Evolutionary conservation across 805 yeast species (phyloP), one percentile per base, ranked within the genome.

Genomic region (Hanseniaspora mollemarum): DNA sequence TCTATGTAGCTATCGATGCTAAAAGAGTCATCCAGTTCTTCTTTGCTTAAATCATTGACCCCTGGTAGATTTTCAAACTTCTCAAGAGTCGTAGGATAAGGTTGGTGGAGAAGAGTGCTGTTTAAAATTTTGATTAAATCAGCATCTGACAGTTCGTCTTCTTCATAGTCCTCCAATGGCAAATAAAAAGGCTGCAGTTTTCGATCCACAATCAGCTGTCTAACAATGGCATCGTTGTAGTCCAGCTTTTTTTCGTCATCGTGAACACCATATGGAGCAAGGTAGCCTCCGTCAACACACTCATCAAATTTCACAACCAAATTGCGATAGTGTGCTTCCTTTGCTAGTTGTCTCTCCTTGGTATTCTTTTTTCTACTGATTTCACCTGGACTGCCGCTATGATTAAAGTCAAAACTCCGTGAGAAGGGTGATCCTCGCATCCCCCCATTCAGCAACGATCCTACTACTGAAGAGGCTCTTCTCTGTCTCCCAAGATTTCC

Each of bases 261-360:
- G 65, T 90, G 90, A 29, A 84, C 83, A 1, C 96, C 96, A 65
- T 76, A 85, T 0, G 97, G 96, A 1, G 94, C 95, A 55, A 90
- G 67, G 61, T 69, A 87, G 1, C 98, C 98, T 18, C 98, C 98
- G 66, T 92, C 97, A 15, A 90, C 95, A 55, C 71, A 77, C 60
- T 86, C 94, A 36, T 71, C 71, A 58, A 65, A 74, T 54, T 73
- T 69, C 2, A 83, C 86, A 21, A 83, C 67, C 49, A 83, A 67
- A 22, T 78, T 73, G 54, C 67, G 58, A 49, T 75, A 76, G 57
- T 79, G 86, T 16, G 66, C 64, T 54, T 79, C 83, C 51, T 73
- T 73, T 46, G 63, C 62, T 46, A 60, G 62, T 53, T 75, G 80
- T 59, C 75, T 77, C 35, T 83, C 88, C 43, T 68, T 75, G n/a